Evolutionary conservation across 768 basidiomycete species (phyloP), one percentile per base, ranked within the genome.

Genomic region (Xanthoconium purpureum): DNA sequence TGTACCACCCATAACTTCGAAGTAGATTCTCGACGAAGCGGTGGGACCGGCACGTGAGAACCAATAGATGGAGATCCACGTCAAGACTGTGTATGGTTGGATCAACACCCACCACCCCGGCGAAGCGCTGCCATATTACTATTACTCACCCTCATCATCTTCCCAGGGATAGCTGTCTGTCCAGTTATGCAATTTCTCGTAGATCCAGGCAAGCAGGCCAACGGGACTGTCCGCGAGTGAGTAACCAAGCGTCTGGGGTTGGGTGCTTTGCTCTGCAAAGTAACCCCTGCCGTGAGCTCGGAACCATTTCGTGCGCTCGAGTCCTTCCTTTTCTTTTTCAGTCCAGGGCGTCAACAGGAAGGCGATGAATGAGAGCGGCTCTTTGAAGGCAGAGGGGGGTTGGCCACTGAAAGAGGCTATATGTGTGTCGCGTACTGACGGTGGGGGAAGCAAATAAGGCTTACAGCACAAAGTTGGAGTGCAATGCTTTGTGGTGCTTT

Each of bases 11-110:
- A 45, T 29, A 14, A 45, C 29, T 17, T 45, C 29, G 44, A 45
- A 45, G 30, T 85, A 86, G 29, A 84, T 84, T 15, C 83, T 73
- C 15, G 78, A 32, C 0, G 84, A 79, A 0, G 84, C 81, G 2
- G 82, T 75, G 6, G 84, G 83, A 0, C 83, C 83, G 0, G 78
- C 75, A 13, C 78, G 76, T 17, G 82, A 84, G 68, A 84, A 83
- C 73, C 75, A 81, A 61, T 78, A 82, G 20, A 82, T 73, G 2
- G 81, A 83, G 17, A 82, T 65, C 82, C 83, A 85, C 0, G 80
- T 82, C 30, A 85, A 59, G 1, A 84, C 83, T 83, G 52, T 18
- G 70, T 28, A 24, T 42, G 18, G 40, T 30, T 15, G 15, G 29
- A 45, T 45, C 17, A 30, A 18, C 44, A 45, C 28, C 39, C 17